Conservation (phyloP, 208 protist species). For the Acanthamoeba sp. region DNA sequence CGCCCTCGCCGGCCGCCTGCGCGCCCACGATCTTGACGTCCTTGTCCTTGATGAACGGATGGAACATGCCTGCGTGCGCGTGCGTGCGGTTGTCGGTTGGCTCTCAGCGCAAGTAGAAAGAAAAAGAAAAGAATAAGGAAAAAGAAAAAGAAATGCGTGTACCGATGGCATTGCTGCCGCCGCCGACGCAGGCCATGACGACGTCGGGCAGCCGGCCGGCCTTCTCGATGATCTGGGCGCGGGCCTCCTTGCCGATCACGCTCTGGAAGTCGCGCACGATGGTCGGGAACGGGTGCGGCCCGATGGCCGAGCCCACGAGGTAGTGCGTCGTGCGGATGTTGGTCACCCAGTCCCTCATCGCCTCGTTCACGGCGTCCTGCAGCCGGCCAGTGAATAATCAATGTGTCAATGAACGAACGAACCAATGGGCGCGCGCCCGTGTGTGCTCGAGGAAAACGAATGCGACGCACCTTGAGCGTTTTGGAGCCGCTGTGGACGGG, state of each 20-base stretch:
- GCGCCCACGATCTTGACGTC: conserved; percentile 88
- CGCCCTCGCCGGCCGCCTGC: conserved; percentile 89
- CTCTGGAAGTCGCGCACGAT: conserved; percentile 92
- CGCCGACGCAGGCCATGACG: conserved; percentile 92
- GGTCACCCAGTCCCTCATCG: conserved; percentile 91
- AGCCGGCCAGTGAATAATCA: not conserved
- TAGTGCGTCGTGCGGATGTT: conserved; percentile 85
- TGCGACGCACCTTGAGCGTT: conserved; percentile 47
- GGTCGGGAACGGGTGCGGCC: conserved; percentile 92
- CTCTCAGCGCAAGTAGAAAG: not conserved
- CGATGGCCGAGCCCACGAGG: conserved; percentile 89
- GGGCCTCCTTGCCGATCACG: conserved; percentile 78
- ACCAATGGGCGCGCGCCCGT: no score
- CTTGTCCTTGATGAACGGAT: conserved; percentile 87
- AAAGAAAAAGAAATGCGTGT: not conserved
- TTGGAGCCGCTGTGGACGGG: conserved; percentile 80
- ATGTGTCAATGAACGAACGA: not conserved
- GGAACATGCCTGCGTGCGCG: conserved; percentile 81
- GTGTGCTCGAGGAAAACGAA: no score
- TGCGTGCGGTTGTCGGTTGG: not conserved
- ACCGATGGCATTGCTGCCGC: conserved; percentile 92
- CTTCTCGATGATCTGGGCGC: conserved; percentile 81
- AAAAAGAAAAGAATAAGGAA: not conserved
- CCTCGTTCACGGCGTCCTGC: conserved; percentile 93
- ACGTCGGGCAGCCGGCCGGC: conserved; percentile 86